phyloP scores from a whole-genome alignment of 1,139 yeast genomes.

The Scheffersomyces quercinus region DNA sequence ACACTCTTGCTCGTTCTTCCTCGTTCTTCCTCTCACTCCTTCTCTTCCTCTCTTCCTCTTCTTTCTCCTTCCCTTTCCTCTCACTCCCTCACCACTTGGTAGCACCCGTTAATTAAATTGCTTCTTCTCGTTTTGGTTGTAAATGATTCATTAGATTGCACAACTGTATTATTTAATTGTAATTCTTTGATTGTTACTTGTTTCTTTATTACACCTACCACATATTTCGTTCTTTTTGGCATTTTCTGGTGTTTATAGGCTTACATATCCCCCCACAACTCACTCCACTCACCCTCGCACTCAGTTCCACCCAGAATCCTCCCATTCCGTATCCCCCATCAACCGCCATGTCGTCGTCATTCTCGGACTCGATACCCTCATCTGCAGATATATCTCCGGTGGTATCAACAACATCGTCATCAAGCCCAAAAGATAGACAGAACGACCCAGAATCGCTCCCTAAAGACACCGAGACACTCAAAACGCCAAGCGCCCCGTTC shows the following conservation, averaged over 20 bases:
- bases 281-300: no score
- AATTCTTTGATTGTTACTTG: no score
- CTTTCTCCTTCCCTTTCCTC: conserved; percentile 1
- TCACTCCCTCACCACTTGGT: no score
- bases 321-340: background rate
- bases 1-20: background rate
- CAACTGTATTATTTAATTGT: no score
- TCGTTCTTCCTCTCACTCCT: background rate
- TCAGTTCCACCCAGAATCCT: background rate
- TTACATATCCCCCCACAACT: no score
- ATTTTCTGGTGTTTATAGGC: no score
- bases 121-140: no score
- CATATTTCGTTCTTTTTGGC: no score
- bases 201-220: no score
- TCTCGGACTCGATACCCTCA: background rate
- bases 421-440: background rate
- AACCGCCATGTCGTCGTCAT: background rate
- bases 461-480: background rate
- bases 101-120: no score
- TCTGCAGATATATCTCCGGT: background rate
- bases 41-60: background rate
- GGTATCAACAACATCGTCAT: background rate
- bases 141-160: no score
- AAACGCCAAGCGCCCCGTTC: background rate
- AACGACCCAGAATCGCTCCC: background rate